These are phyloP conservation scores for Trichoderma simmonsii DNA, from an alignment of 2,329 filamentous ascomycete species.

Conservation along the genomic window DNA sequence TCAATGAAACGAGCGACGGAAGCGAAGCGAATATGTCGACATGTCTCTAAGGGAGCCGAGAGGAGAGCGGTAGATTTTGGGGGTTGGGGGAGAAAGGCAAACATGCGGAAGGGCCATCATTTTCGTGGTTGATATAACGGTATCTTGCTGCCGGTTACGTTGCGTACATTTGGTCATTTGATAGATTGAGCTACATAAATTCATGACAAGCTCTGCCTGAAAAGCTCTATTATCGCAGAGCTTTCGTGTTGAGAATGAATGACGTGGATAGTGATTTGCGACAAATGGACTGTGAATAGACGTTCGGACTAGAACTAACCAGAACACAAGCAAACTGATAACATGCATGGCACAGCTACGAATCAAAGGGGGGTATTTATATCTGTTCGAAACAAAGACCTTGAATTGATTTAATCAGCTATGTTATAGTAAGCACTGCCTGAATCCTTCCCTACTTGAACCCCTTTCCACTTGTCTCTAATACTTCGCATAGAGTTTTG, in stretches of 20 bases:
- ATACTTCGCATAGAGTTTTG: not conserved
- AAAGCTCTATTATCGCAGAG: not conserved
- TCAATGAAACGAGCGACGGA: slow-evolving; percentile 13
- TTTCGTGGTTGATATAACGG: not conserved
- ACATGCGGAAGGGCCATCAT: not conserved
- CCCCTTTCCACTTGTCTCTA: not conserved
- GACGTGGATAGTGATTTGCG: not conserved
- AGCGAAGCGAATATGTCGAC: slow-evolving; percentile 11
- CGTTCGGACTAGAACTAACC: not conserved
- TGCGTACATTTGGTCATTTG: slow-evolving; percentile 14
- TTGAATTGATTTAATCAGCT: not conserved
- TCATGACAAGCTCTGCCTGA: not conserved
- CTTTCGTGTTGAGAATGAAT: not conserved
- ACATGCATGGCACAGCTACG: not conserved
- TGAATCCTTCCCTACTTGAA: not conserved
- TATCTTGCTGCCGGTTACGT: not conserved
- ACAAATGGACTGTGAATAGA: not conserved
- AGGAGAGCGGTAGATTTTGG: not conserved
- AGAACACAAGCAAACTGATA: not conserved
- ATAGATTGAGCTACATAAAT: slow-evolving; percentile 8
- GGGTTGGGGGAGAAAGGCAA: not conserved
- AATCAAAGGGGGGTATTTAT: not conserved
- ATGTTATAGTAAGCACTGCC: not conserved
- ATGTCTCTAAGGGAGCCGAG: slow-evolving; percentile 1
- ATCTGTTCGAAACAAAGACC: not conserved